phyloP scores from a whole-genome alignment of 805 yeast genomes.

The Wickerhamiella kurtzmanii region DNA sequence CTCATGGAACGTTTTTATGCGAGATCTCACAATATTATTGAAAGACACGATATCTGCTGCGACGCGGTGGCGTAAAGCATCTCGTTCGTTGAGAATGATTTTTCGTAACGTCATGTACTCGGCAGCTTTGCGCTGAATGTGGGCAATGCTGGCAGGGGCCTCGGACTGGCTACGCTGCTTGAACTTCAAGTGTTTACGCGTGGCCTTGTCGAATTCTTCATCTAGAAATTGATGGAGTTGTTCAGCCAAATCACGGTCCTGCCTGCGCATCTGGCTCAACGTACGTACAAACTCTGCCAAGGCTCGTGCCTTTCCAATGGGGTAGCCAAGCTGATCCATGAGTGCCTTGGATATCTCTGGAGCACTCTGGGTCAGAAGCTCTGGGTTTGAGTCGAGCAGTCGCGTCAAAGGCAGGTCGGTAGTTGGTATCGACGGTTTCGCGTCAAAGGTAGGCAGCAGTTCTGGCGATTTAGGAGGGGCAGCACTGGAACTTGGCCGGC shows the following conservation, averaged over 20 bases:
- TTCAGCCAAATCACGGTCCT: background rate
- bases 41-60: background rate
- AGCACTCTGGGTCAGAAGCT: background rate
- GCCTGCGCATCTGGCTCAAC: background rate
- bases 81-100: background rate
- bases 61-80: background rate
- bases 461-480: too few species aligned
- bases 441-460: too few species aligned
- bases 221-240: background rate
- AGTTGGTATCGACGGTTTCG: too few species aligned
- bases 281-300: background rate
- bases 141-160: too few species aligned
- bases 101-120: background rate
- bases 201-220: background rate
- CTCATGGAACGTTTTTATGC: background rate
- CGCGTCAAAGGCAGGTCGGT: background rate
- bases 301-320: background rate
- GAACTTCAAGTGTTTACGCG: background rate
- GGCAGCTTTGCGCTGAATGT: background rate
- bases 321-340: background rate
- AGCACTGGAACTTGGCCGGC: too few species aligned
- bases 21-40: background rate
- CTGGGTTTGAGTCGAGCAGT: background rate
- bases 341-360: background rate
- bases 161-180: too few species aligned